Conservation (phyloP, 495 filamentous ascomycete genomes). For the Xylaria flabelliformis region DNA sequence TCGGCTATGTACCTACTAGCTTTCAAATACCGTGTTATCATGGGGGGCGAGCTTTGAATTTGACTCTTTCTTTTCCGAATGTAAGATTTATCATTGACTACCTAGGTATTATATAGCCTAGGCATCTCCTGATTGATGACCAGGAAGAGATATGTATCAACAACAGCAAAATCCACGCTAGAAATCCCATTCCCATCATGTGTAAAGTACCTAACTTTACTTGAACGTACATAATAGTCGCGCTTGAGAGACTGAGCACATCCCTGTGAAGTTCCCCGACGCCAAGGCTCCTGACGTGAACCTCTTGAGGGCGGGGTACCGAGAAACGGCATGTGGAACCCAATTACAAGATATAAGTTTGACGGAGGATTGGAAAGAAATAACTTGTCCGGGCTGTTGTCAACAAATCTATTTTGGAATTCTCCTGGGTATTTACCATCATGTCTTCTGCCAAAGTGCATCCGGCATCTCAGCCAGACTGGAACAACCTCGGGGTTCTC, state of each 20-base stretch:
- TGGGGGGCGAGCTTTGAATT: background rate
- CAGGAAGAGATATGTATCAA: background rate
- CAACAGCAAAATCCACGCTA: background rate
- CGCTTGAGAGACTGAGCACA: background rate
- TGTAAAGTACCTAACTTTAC: background rate
- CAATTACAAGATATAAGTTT: background rate
- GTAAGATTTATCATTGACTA: background rate
- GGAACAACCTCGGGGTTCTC: constrained; percentile 55
- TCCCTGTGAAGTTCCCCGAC: constrained; percentile 1
- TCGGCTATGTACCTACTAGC: background rate
- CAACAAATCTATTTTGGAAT: too few species aligned
- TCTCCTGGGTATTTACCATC: background rate
- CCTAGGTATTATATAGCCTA: background rate
- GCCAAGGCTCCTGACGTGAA: background rate
- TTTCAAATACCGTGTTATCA: background rate
- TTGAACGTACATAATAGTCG: background rate
- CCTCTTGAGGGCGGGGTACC: background rate
- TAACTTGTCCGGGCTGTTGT: background rate
- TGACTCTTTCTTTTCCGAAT: background rate
- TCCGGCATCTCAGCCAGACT: constrained; percentile 47
- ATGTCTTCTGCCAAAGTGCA: constrained; percentile 30
- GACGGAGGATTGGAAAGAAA: background rate
- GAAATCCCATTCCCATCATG: background rate
- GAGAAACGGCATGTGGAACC: constrained; percentile 3
- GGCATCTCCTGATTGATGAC: background rate